Percentiles rank a stretch among this genome's conserved stretches.
Evolutionary conservation across 306 rosid genomes (phyloP).

Genomic region (Medicago lupulina): DNA sequence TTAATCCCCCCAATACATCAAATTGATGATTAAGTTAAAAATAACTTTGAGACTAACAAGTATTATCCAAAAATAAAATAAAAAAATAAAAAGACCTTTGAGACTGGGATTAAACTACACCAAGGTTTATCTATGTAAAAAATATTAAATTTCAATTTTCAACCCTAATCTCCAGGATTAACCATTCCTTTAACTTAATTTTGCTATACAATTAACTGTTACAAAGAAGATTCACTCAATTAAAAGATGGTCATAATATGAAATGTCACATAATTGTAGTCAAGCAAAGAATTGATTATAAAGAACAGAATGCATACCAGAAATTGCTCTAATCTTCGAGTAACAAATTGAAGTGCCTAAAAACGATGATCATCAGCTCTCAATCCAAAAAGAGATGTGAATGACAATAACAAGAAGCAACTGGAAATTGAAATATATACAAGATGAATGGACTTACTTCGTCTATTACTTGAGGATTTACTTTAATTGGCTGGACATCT

Average conservation of each 20-base stretch:
- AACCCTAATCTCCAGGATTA: too few relatives aligned
- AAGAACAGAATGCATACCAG: conserved; percentile 62
- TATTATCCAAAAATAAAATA: too few relatives aligned
- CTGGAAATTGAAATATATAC: conserved; percentile 9
- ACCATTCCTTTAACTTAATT: background rate
- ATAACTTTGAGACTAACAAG: too few relatives aligned
- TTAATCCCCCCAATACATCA: too few relatives aligned
- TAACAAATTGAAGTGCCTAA: conserved; percentile 83
- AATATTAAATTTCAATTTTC: too few relatives aligned
- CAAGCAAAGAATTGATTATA: conserved; percentile 15
- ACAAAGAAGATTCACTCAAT: conserved; percentile 3
- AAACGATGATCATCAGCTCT: conserved; percentile 38
- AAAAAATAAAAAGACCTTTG: too few relatives aligned
- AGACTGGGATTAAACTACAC: too few relatives aligned
- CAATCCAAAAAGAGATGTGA: conserved; percentile 19
- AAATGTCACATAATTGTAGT: background rate
- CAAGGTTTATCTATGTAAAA: too few relatives aligned
- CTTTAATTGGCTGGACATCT: conserved; percentile 69
- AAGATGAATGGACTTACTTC: conserved; percentile 51
- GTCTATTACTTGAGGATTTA: conserved; percentile 56
- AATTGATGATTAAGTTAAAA: too few relatives aligned
- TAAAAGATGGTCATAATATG: conserved; percentile 14
- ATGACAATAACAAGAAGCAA: conserved; percentile 13
- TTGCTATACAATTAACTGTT: conserved; percentile 6
- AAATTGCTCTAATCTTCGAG: conserved; percentile 90